Evolutionary conservation across 768 basidiomycete genomes (phyloP), one percentile per base, ranked within the genome.

Genomic region (Boletus bicolor): DNA sequence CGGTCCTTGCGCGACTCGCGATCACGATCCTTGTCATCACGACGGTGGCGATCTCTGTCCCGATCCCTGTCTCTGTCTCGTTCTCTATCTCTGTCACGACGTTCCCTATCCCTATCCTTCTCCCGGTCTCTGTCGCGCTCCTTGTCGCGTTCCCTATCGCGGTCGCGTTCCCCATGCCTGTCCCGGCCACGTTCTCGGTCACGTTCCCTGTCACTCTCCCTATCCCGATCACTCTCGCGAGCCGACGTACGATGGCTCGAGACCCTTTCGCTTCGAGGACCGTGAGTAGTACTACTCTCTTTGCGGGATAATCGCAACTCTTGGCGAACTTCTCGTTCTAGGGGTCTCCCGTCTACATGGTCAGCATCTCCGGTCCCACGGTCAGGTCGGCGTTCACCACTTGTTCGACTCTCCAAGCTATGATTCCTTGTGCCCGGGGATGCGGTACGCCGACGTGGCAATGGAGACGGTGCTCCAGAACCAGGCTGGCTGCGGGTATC

Each of bases 361-460:
- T 79, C 76, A 36, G 67, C 74, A 17, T 82, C 80, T 15, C 72
- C 73, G 50, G 68, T 64, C 41, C 72, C 75, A 49, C 82, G 79
- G 58, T 82, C 84, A 39, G 79, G 76, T 8, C 84, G 78, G 48
- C 85, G 83, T 39, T 84, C 85, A 19, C 81, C 85, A 64, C 89
- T 91, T 4, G 79, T 75, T 35, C 88, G 84, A 61, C 89, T 90
- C 56, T 91, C 89, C 41, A 75, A 71, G 62, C 89, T 91, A 41
- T 79, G 76, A 54, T 86, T 85, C 48, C 89, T 76, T 11, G 88
- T 86, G 0, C 76, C 63, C 15, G 89, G 89, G 4, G 89, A 89
- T 5, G 78, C 73, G 4, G 87, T 84, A 42, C 88, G 84, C 30
- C 77, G 77, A 36, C 82, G 82, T 44, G 85, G 67, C 19, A 72